Percentiles rank a stretch among this genome's conserved stretches.
These are phyloP conservation scores for Trichomonascaceae sp. DNA, from an alignment of 1,139 yeast genomes.

Conservation along the genomic window DNA sequence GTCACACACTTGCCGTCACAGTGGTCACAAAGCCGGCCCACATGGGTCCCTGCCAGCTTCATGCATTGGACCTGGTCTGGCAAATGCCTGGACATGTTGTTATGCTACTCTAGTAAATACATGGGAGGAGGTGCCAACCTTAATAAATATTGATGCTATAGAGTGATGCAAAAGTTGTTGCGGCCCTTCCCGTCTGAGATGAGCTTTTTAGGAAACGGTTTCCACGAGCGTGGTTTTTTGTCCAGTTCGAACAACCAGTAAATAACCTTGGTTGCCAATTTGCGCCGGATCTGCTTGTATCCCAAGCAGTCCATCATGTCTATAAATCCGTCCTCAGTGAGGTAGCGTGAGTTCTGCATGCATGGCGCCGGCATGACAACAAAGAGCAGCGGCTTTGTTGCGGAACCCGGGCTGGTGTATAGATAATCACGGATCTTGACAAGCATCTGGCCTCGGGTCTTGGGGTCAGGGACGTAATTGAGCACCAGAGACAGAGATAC, in stretches of 20 bases:
- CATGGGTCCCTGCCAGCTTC: conserved; percentile 66
- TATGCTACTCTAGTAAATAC: not conserved
- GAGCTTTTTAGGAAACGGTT: conserved; percentile 13
- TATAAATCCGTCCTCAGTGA: conserved; percentile 34
- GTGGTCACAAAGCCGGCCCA: conserved; percentile 63
- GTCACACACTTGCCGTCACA: conserved; percentile 91
- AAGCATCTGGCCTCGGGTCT: conserved; percentile 67
- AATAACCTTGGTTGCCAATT: conserved; percentile 61
- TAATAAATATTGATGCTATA: conserved; percentile 1
- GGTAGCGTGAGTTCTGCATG: conserved; percentile 66
- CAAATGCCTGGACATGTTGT: conserved; percentile 79
- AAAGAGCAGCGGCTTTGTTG: conserved; percentile 39
- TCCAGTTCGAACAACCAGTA: conserved; percentile 43
- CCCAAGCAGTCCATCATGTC: conserved; percentile 48
- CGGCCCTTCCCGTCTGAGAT: conserved; percentile 17
- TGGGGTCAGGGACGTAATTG: conserved; percentile 71
- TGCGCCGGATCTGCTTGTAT: conserved; percentile 33
- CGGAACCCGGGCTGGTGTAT: conserved; percentile 2
- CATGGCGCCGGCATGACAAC: conserved; percentile 86
- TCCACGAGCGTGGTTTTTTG: too few relatives aligned
- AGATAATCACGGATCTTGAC: conserved; percentile 46
- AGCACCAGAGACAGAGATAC: conserved; percentile 78
- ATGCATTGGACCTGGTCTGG: conserved; percentile 75
- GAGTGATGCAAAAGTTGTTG: conserved; percentile 17
- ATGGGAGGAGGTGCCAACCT: not conserved